These are phyloP conservation scores for Cyberlindnera maclurae DNA, from an alignment of 805 yeast species.

Conservation along the genomic window DNA sequence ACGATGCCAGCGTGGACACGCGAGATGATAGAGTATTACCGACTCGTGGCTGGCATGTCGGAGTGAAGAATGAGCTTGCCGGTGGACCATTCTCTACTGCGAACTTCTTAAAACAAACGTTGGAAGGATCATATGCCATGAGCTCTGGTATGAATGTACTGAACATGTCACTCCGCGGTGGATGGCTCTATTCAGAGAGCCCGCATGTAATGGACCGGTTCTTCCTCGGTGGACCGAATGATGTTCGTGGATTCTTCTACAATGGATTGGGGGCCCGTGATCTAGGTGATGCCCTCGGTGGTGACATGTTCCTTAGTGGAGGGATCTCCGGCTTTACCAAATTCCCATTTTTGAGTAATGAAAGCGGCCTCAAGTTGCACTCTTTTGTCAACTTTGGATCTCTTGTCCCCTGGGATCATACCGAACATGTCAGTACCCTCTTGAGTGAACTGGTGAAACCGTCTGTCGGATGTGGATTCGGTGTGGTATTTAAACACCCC, in stretches of 20 bases:
- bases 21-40: constrained; percentile 39
- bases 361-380: constrained; percentile 54
- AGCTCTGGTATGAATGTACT: constrained; percentile 35
- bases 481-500: constrained; percentile 55
- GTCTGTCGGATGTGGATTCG: constrained; percentile 50
- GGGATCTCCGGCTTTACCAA: constrained; percentile 55
- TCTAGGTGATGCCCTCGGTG: constrained; percentile 55
- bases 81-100: constrained; percentile 19
- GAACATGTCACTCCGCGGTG: constrained; percentile 43
- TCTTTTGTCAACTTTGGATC: constrained; percentile 62
- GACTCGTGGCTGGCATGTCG: constrained; percentile 32
- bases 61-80: constrained; percentile 39
- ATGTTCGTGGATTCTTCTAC: constrained; percentile 60
- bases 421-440: constrained; percentile 12
- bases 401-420: constrained; percentile 34
- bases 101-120: constrained; percentile 30
- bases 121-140: constrained; percentile 28
- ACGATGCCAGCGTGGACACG: constrained; percentile 34
- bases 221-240: constrained; percentile 73
- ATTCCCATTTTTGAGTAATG: constrained; percentile 44
- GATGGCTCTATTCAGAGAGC: constrained; percentile 41
- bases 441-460: constrained; percentile 31
- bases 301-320: constrained; percentile 48
- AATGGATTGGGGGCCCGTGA: constrained; percentile 64
- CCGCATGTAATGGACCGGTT: constrained; percentile 71